These are phyloP conservation scores for Phragmites australis DNA, from an alignment of 176 grass and related monocot species.

Conservation along the genomic window DNA sequence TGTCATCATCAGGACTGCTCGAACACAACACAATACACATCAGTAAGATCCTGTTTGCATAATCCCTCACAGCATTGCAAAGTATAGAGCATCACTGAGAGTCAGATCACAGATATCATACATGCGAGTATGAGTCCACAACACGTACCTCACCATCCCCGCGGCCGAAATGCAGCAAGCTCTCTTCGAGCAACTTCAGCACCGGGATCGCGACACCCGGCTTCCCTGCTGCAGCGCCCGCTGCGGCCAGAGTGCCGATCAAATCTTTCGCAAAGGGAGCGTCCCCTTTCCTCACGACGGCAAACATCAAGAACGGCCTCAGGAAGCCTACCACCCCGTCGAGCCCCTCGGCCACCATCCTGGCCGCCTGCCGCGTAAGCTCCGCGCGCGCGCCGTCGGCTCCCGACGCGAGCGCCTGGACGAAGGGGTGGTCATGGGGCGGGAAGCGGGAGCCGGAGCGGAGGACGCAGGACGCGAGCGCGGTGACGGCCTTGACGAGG, in stretches of 20 bases:
- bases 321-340: constrained; percentile 44
- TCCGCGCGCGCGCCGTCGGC: constrained; percentile 42
- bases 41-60: not conserved
- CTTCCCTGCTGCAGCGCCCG: constrained; percentile 31
- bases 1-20: not conserved
- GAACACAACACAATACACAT: constrained; percentile 15
- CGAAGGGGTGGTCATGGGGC: constrained; percentile 60
- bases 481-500: constrained; percentile 50
- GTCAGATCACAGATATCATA: not conserved
- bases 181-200: constrained; percentile 57
- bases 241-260: constrained; percentile 46
- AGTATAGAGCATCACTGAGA: not conserved
- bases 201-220: constrained; percentile 31
- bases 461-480: constrained; percentile 46
- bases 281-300: constrained; percentile 52
- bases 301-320: constrained; percentile 59
- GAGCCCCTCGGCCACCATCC: constrained; percentile 48
- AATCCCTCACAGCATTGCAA: not conserved
- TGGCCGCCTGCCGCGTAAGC: constrained; percentile 51
- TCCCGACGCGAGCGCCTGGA: constrained; percentile 53
- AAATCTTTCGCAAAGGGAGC: constrained; percentile 53
- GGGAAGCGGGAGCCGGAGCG: constrained; percentile 41
- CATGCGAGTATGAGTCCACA: not conserved
- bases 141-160: constrained; percentile 43
- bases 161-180: constrained; percentile 53